phyloP scores from a whole-genome alignment of 2,329 filamentous ascomycete genomes.

The Sarocladium kiliense region DNA sequence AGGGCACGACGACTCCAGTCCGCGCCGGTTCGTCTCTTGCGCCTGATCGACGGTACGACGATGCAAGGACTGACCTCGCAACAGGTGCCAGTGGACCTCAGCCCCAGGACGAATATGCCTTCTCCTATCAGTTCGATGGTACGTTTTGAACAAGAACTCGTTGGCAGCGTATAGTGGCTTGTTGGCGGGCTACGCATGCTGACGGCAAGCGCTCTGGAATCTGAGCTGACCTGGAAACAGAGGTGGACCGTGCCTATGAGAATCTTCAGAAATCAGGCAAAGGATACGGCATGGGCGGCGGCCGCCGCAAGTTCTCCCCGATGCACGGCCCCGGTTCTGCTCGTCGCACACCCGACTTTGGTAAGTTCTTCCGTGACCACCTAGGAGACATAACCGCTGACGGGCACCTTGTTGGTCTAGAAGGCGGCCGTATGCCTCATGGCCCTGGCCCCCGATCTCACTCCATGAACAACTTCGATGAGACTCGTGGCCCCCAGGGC shows the following conservation, averaged over 20 bases:
- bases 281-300: slow-evolving; percentile 65
- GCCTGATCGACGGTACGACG: not conserved
- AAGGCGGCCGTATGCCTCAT: slow-evolving; percentile 67
- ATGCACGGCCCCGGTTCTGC: slow-evolving; percentile 12
- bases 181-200: no score
- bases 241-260: slow-evolving; percentile 93
- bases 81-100: slow-evolving; percentile 71
- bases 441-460: slow-evolving; percentile 67
- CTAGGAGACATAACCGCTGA: slow-evolving; percentile 11
- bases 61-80: slow-evolving; percentile 14
- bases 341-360: slow-evolving; percentile 17
- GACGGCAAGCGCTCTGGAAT: not conserved
- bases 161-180: no score
- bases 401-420: slow-evolving; percentile 16
- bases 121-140: slow-evolving; percentile 87
- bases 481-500: slow-evolving; percentile 64
- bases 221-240: slow-evolving; percentile 41
- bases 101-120: slow-evolving; percentile 73
- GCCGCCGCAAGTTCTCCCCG: slow-evolving; percentile 72
- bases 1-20: slow-evolving; percentile 34
- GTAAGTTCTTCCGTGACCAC: slow-evolving; percentile 17
- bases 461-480: slow-evolving; percentile 76
- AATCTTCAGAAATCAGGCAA: slow-evolving; percentile 97
- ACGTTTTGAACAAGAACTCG: slow-evolving; percentile 34
- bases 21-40: slow-evolving; percentile 29